Base-by-base conservation (phyloP, 202 grass and related monocot species). In the Setaria viridis region DNA sequence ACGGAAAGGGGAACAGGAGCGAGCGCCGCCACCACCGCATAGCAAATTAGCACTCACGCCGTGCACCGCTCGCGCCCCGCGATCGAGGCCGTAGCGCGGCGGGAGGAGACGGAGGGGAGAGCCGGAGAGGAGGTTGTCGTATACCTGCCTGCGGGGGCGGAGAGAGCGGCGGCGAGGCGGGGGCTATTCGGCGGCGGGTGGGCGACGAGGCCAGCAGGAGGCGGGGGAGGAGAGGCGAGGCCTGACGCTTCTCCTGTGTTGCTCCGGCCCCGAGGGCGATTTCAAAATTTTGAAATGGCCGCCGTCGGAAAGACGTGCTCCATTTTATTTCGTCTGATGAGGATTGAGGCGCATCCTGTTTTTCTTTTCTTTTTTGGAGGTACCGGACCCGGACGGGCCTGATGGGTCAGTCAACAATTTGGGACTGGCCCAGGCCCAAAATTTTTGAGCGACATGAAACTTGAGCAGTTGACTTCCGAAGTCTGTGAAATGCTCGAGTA, bases 241-340 rank as follows among this genome's bases (percentile, higher is more conserved):
- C 4, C 30, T 19, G 30, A 37, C 49, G 19, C 20, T 46, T 57
- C 60, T 78, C 67, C 14, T 48, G 49, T 67, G 72, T 33, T 47
- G 41, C 60, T 68, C 35, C 30, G 5, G 41, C 41, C 39, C 33
- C 13, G 41, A 82, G 45, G 20, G 54, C 43, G 19, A 83, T 71
- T 83, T 83, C 53, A 35, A 88, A 72, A 17, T 81, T 86, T 75
- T 57, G 29, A 75, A 87, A 58, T 59, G 16, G 6, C 56, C 9
- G 20, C 42, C 56, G 8, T 9, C 1, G 30, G 43, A 48, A 9
- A 55, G 35, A 30, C 46, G 9, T 41, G 48, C 30, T 34, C 29
- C 21, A 33, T 46, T 49, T 53, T 57, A 2, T 63, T 25, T 7
- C 8, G 1, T 30, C 39, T 41, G 39, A 41, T 41, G 4, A 41